Base-by-base conservation (phyloP, 75 land plant genomes). In the Picea sitchensis region DNA sequence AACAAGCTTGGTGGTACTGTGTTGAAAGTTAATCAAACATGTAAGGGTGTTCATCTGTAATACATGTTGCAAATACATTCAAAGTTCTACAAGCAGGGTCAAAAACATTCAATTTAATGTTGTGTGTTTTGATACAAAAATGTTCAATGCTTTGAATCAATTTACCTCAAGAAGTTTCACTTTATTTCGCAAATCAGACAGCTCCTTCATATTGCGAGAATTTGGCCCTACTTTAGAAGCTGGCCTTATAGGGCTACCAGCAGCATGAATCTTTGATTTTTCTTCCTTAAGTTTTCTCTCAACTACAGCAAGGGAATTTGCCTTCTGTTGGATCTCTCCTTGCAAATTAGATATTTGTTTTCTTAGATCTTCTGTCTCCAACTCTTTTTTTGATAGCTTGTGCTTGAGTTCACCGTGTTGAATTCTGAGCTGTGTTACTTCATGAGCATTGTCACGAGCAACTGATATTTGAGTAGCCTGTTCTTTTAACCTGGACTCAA, bases 101-200 rank as follows among this genome's bases (percentile, higher is more conserved):
- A 31, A 12, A 71, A 63, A 61, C 18, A 63, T 62, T 31, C 31
- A 44, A 65, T 54, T 15, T 14, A 57, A 14, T 75, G 60, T 56
- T 14, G 14, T 20, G 20, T 13, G 8, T 44, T 56, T 30, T 44
- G 36, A 54, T 2, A 79, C 34, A 79, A 79, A 56, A 21, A 3
- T 23, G 3, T 23, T 41, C 47, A 79, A 13, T 38, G 14, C 47
- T 9, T 30, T 26, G 36, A 44, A 15, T 41, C 44, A 7, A 58
- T 61, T 79, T 84, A 89, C 95, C 92, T 93, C 91, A 21, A 91
- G 86, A 68, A 80, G 58, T 77, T 84, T 89, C 67, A 87, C 87
- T 86, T 82, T 89, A 58, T 89, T 84, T 60, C 74, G 81, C 65
- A 91, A 81, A 65, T 64, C 78, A 58, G 84, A 73, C 63, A 91